Evolutionary conservation across 2,329 filamentous ascomycete species (phyloP).

Genomic region (Monosporascus sp.): DNA sequence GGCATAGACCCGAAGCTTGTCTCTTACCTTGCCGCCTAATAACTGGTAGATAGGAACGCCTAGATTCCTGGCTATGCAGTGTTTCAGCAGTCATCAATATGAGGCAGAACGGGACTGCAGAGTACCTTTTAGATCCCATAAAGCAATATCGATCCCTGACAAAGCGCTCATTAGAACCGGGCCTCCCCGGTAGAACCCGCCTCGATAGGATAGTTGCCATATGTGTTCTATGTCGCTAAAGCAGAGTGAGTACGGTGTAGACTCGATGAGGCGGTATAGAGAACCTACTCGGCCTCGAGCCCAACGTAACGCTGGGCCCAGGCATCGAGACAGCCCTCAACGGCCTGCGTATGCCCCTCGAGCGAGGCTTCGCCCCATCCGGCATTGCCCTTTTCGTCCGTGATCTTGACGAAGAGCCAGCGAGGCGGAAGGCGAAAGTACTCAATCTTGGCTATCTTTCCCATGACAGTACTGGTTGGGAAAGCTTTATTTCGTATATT

Average conservation of each 20-base stretch:
- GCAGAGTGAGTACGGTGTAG: background rate
- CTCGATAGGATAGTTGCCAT: constrained; percentile 68
- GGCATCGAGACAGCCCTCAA: constrained; percentile 68
- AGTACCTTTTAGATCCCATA: constrained; percentile 68
- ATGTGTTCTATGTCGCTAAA: constrained; percentile 71
- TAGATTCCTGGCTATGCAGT: constrained; percentile 33
- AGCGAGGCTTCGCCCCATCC: constrained; percentile 74
- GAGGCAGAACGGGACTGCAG: background rate
- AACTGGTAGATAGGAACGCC: constrained; percentile 68
- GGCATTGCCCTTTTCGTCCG: constrained; percentile 55
- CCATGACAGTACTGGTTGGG: constrained; percentile 35
- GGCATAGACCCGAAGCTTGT: constrained; percentile 66
- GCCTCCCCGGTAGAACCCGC: constrained; percentile 70
- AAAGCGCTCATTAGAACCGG: constrained; percentile 77
- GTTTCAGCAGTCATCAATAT: background rate
- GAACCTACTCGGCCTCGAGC: constrained; percentile 61
- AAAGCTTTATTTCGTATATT: too few relatives aligned
- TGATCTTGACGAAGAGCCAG: constrained; percentile 75
- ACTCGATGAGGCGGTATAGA: background rate
- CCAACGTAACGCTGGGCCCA: constrained; percentile 58
- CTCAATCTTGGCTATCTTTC: constrained; percentile 59
- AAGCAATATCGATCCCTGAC: constrained; percentile 70
- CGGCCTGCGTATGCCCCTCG: constrained; percentile 67
- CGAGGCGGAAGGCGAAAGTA: constrained; percentile 71
- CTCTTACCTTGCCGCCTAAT: constrained; percentile 67